These are phyloP conservation scores for Fagopyrum tataricum DNA, from an alignment of 148 eudicot genomes.

Conservation along the genomic window DNA sequence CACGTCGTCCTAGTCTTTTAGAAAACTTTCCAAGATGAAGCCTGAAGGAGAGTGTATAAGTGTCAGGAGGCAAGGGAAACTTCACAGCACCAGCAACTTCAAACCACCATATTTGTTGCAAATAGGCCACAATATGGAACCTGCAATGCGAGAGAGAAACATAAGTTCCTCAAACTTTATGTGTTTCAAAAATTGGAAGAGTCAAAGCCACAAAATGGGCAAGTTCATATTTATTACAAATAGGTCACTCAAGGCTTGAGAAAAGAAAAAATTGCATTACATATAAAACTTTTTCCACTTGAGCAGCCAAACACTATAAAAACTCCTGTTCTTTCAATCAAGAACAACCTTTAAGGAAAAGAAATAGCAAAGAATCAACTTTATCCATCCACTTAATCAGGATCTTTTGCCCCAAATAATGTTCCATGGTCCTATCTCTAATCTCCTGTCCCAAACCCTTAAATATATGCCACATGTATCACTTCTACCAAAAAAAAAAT, in stretches of 20 bases:
- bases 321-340: background rate
- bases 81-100: conserved; percentile 73
- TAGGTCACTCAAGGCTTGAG: background rate
- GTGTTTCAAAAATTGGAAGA: background rate
- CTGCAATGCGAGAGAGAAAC: conserved; percentile 24
- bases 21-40: conserved; percentile 79
- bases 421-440: background rate
- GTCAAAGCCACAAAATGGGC: conserved; percentile 1
- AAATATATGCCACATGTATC: background rate
- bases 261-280: background rate
- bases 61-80: conserved; percentile 71
- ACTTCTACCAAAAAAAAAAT: no score
- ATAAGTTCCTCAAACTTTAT: background rate
- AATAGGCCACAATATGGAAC: conserved; percentile 72
- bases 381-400: background rate
- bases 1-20: conserved; percentile 79
- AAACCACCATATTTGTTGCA: conserved; percentile 99
- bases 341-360: background rate
- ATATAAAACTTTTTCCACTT: background rate
- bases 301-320: background rate
- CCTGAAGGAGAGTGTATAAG: conserved; percentile 66
- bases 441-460: background rate
- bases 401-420: background rate
- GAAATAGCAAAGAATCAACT: background rate
- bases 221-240: background rate